Base-by-base conservation (phyloP, 2,329 filamentous ascomycete species). In the Botrytis porri region DNA sequence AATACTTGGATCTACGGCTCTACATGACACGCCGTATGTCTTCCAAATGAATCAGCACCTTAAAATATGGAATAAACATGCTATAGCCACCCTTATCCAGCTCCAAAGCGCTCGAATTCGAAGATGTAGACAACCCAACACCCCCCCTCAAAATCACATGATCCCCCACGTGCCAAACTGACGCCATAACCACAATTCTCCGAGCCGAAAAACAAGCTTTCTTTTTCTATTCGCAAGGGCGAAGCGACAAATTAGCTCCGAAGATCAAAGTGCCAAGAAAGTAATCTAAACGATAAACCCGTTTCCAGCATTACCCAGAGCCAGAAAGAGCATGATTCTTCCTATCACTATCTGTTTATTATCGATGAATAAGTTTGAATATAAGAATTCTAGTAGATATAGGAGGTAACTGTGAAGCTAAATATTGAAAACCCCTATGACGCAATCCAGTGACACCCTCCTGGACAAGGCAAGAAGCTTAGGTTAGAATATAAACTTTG, bases 61-160 rank as follows among this genome's bases (percentile, higher is more conserved):
- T 20, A 60, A 25, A 14, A 32, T 22, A 45, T 20, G 2, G 7
- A 45, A 45, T 18, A 8, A 22, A 6, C 43, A 20, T 22, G 1
- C 18, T 6, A 8, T 1, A 45, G 1, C 18, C 5, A 8, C 6
- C 0, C 18, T 8, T 7, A 1, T 22, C 43, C 7, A 8, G n/a
- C 51, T 54, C 14, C n/a, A n/a, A n/a, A 54, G 3, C 25, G 2
- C 6, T 29, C 6, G n/a, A 29, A 18, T 29, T 3, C n/a, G 4
- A 54, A 18, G 14, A 54, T 57, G 4, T 32, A 0, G 4, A 16
- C 12, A n/a, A 51, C 16, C 6, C 6, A n/a, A 48, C 3, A 1
- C 16, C 0, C 5, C 12, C 12, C 0, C 1, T n/a, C 1, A 4
- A n/a, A 14, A n/a, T 51, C 48, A 51, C 22, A 51, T 51, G 48